Base-by-base conservation (phyloP, 2,329 filamentous ascomycete genomes). In the Cladosporium cucumerinum region DNA sequence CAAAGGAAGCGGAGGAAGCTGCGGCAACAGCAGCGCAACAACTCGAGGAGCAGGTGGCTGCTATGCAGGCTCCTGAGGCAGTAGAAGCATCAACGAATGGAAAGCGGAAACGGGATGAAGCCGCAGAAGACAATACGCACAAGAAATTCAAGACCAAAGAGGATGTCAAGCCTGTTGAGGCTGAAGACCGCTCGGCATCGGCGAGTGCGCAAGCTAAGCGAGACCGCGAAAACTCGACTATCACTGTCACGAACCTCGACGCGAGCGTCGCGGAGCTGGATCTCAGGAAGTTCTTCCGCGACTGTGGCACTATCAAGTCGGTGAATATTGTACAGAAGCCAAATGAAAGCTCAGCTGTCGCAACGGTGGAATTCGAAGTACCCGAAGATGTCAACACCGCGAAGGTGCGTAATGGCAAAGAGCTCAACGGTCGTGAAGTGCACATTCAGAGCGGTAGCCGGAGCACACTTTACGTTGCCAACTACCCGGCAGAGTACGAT, bases 251-350 rank as follows among this genome's bases (percentile, higher is more conserved):
- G 59, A 90, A 93, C 70, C 79, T 99, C 26, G 93, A 95, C 1
- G 71, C 75, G 3, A 85, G 89, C 62, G 85, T 88, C 0, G 87
- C 87, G 0, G 87, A 92, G 72, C 88, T 86, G 14, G 89, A 89
- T 71, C 79, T 98, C 16, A 87, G 90, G 64, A 91, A 96, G 75
- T 98, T 96, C 76, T 98, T 99, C 80, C 89, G 89, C 73, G 92
- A 93, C 67, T 96, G 93, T 71, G 95, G 95, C 14, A 88, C 87
- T 48, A 90, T 97, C 73, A 91, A 92, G 71, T 89, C 88, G 67
- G 81, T 97, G 34, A 89, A 87, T 52, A 81, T 94, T 60, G 81
- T 90, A 34, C 81, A 81, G 36, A 88, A 92, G 51, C 77, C 84
- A 2, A 83, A 87, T 55, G 54, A 57, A n/a, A 81, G 81, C n/a